These are phyloP conservation scores for Pleurotus sapidus DNA, from an alignment of 768 basidiomycete genomes.

Conservation along the genomic window DNA sequence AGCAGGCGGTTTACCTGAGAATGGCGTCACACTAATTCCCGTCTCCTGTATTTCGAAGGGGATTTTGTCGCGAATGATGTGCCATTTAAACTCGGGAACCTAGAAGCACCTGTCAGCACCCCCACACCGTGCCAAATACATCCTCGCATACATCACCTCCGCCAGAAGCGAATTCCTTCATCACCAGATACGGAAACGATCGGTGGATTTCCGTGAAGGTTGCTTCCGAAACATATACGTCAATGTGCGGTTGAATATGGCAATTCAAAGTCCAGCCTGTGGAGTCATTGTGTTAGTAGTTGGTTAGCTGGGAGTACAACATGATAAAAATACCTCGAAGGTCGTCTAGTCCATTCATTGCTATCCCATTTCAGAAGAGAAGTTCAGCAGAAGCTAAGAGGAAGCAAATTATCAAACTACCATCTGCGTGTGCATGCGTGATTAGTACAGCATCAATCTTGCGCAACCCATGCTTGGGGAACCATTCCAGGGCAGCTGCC, in stretches of 20 bases:
- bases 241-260: conserved; percentile 69
- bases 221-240: conserved; percentile 64
- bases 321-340: conserved; percentile 52
- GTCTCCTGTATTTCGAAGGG: conserved; percentile 68
- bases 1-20: conserved; percentile 48
- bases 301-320: too few relatives aligned
- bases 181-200: conserved; percentile 80
- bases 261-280: conserved; percentile 70
- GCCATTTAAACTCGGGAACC: conserved; percentile 84
- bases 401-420: conserved; percentile 20
- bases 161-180: conserved; percentile 74
- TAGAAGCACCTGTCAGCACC: conserved; percentile 22
- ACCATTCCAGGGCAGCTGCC: conserved; percentile 43
- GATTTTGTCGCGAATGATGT: conserved; percentile 67
- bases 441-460: conserved; percentile 59
- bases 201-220: conserved; percentile 67
- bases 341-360: conserved; percentile 91
- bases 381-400: neutral
- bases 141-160: conserved; percentile 61
- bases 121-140: neutral
- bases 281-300: too few relatives aligned
- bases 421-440: conserved; percentile 88
- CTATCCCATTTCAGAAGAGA: conserved; percentile 25
- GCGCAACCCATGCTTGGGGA: conserved; percentile 71
- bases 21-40: conserved; percentile 61